Evolutionary conservation across 805 yeast species (phyloP), one percentile per base, ranked within the genome.

Genomic region (Ogataea angusta): DNA sequence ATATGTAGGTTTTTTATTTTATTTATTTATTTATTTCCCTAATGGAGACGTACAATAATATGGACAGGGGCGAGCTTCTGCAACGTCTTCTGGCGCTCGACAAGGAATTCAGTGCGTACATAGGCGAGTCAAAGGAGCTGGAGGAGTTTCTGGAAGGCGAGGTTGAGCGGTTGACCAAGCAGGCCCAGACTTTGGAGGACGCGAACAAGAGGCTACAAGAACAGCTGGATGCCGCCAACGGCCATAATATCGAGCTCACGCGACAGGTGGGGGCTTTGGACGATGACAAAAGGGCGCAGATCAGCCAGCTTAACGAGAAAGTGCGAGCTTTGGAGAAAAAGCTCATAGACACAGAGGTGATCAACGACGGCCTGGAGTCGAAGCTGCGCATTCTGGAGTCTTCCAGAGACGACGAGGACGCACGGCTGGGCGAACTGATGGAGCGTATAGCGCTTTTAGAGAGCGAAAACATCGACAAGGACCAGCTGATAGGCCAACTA

Each of bases 361-460:
- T 40, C 18, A 57, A 56, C 39, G 64, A 60, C 38, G 22, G 47
- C 14, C 31, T 57, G 21, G 57, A 54, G 25, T 47, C 54, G 13
- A 41, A 43, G 1, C 23, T 54, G 12, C 45, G 63, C n/a, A 47
- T 48, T 6, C 17, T 46, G 7, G 38, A 41, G 23, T 30, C 45
- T 6, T 19, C 44, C 6, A 25, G 44, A 1, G 34, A 17, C 10
- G 23, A 37, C 14, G 45, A 45, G 14, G 36, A 32, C 8, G 57
- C 52, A n/a, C 26, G 25, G 15, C 36, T 49, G 3, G 51, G 52
- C 33, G 48, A 46, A 15, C 38, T 43, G 21, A 27, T 59, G 7
- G 64, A 60, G 38, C 42, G 34, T 22, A 30, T 55, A 25, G 60
- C 63, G 3, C 24, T 46, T 14, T 34, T 54, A 30, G 63, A 59